A percentile compares a stretch with the other conserved stretches of the same genome.
phyloP scores from a whole-genome alignment of 352 stramenopile genomes.

The Phytophthora syringae region DNA sequence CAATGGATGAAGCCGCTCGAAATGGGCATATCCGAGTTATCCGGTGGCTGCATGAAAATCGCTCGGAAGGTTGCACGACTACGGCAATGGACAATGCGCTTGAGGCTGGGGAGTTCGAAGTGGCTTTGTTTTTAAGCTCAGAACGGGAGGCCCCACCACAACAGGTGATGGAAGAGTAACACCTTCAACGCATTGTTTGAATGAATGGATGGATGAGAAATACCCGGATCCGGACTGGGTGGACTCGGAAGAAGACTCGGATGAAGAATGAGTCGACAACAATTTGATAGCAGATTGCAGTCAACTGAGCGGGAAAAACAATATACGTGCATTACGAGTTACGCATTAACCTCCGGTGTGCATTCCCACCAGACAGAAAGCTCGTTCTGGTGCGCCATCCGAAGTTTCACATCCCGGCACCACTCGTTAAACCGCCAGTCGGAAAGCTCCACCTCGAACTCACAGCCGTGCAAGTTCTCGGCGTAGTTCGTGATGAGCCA shows the following conservation, averaged over 20 bases:
- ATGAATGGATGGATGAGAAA: background rate
- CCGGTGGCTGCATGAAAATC: constrained; percentile 7
- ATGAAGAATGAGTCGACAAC: background rate
- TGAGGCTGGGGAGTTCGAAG: background rate
- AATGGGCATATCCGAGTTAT: constrained; percentile 1
- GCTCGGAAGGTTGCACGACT: constrained; percentile 10
- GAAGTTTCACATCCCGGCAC: constrained; percentile 26
- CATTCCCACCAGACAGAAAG: constrained; percentile 35
- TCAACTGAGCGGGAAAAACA: too few species aligned
- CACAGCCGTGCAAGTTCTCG: constrained; percentile 22
- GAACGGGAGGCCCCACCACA: background rate
- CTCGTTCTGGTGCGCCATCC: constrained; percentile 33
- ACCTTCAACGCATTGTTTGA: background rate
- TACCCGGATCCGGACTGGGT: background rate
- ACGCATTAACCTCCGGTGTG: constrained; percentile 2
- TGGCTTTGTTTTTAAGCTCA: background rate
- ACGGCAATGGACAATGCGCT: constrained; percentile 1
- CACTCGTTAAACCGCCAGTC: constrained; percentile 39
- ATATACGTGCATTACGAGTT: too few species aligned
- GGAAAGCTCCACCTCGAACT: constrained; percentile 30
- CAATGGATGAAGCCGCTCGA: constrained; percentile 1
- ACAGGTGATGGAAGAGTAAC: background rate
- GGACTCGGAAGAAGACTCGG: background rate
- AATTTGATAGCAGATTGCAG: too few species aligned
- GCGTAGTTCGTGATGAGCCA: constrained; percentile 34